These are phyloP conservation scores for Cystobasidium ongulense DNA, from an alignment of 768 basidiomycete genomes.

Conservation along the genomic window DNA sequence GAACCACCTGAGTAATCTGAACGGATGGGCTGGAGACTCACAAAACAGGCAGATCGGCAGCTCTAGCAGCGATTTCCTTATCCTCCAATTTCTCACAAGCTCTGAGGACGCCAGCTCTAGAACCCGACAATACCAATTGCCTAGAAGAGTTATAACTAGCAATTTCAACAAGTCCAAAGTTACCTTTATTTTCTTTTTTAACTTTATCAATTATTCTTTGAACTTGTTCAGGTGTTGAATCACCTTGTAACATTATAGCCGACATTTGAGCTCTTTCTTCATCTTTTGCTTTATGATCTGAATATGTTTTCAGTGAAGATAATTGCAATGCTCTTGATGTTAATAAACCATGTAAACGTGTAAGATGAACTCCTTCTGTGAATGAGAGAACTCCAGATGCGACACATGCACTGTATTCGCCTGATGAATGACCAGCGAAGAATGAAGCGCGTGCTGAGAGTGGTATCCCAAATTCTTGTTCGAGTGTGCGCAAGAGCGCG, in stretches of 20 bases:
- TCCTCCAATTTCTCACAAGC: constrained; percentile 38
- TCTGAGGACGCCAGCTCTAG: constrained; percentile 38
- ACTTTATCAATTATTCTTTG: constrained; percentile 21
- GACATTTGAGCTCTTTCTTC: constrained; percentile 39
- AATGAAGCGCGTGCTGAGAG: constrained; percentile 23
- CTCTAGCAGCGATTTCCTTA: constrained; percentile 36
- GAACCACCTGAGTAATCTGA: no score
- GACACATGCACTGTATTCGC: constrained; percentile 42
- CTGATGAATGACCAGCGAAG: constrained; percentile 41
- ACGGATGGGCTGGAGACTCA: no score
- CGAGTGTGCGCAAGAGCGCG: constrained; percentile 39
- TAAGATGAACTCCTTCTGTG: constrained; percentile 39
- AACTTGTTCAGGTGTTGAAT: constrained; percentile 35
- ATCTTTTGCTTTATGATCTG: constrained; percentile 33
- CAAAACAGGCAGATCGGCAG: constrained; percentile 41
- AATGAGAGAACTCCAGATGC: constrained; percentile 40
- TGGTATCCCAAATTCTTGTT: constrained; percentile 33
- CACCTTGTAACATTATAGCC: constrained; percentile 39
- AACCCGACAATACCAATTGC: constrained; percentile 41
- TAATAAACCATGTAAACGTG: constrained; percentile 41
- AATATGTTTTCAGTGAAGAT: constrained; percentile 36
- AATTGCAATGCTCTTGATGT: constrained; percentile 38
- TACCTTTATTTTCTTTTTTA: constrained; percentile 28
- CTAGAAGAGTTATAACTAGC: constrained; percentile 41
- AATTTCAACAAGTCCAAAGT: constrained; percentile 39